phyloP scores from a whole-genome alignment of 192 early-diverging fungal genomes.

The Coemansia reversa region DNA sequence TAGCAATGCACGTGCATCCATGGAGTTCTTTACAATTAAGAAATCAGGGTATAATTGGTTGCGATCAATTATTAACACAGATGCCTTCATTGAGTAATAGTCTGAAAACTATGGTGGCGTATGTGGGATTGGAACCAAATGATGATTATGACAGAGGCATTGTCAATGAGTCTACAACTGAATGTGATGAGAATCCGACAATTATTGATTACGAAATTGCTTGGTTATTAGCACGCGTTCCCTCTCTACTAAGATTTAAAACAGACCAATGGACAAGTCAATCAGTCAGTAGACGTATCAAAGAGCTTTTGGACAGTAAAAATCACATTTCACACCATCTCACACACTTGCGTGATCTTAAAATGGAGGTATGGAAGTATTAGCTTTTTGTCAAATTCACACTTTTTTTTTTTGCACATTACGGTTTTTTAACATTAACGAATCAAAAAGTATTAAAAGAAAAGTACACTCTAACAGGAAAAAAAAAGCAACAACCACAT shows the following conservation, averaged over 20 bases:
- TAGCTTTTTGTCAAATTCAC: neutral
- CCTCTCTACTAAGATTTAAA: slow-evolving; percentile 23
- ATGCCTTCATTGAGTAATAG: slow-evolving; percentile 33
- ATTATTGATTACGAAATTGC: slow-evolving; percentile 31
- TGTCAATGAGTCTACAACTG: no score
- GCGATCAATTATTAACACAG: slow-evolving; percentile 11
- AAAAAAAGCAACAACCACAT: no score
- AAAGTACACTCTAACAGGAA: no score
- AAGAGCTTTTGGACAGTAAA: slow-evolving; percentile 13
- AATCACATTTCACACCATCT: slow-evolving; percentile 2
- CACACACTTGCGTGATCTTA: slow-evolving; percentile 14
- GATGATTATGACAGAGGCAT: neutral
- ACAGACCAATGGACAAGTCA: slow-evolving; percentile 28
- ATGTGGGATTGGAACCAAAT: slow-evolving; percentile 20
- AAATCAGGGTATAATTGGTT: slow-evolving; percentile 19
- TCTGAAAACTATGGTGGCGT: slow-evolving; percentile 20
- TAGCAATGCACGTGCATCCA: slow-evolving; percentile 33
- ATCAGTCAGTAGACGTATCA: slow-evolving; percentile 22
- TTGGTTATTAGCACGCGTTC: slow-evolving; percentile 35
- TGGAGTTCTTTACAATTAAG: slow-evolving; percentile 17
- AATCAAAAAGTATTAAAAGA: no score
- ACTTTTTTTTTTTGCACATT: neutral
- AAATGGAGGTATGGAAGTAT: slow-evolving; percentile 29
- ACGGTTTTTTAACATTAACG: no score
- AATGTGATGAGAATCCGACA: slow-evolving; percentile 7